Evolutionary conservation across 331 rosid species (phyloP).

Genomic region (Ulmus americana): DNA sequence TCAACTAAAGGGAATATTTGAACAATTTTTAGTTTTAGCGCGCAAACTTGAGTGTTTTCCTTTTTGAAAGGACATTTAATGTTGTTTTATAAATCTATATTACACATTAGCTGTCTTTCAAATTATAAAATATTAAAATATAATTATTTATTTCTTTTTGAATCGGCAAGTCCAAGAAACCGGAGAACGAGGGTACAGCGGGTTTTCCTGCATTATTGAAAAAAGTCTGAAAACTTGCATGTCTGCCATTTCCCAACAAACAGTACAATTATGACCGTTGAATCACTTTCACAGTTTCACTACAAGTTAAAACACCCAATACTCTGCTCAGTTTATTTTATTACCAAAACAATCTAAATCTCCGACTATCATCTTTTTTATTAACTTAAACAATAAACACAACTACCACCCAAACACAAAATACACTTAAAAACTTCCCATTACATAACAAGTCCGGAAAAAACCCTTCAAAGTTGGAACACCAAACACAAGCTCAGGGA

Average conservation of each 20-base stretch:
- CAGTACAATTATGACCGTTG: constrained; percentile 12
- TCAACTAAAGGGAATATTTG: too few species aligned
- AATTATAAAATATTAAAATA: too few species aligned
- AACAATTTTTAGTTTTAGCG: too few species aligned
- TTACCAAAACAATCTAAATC: too few species aligned
- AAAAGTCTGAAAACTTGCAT: not conserved
- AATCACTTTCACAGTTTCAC: not conserved
- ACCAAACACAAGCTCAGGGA: not conserved
- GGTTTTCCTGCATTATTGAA: not conserved
- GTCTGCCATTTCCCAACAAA: constrained; percentile 11
- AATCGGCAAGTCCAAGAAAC: not conserved
- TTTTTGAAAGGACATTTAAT: too few species aligned
- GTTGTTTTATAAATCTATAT: too few species aligned
- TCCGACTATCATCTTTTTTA: too few species aligned
- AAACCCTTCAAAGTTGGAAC: not conserved
- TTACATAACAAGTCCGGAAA: not conserved
- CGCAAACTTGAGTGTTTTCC: too few species aligned
- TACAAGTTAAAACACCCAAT: not conserved
- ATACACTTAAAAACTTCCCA: not conserved
- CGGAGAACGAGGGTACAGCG: not conserved
- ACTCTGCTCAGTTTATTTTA: not conserved
- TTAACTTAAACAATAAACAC: too few species aligned
- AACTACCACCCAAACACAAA: too few species aligned
- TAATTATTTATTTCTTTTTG: too few species aligned
- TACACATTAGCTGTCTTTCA: too few species aligned